Base-by-base conservation (phyloP, 2,329 filamentous ascomycete species). In the Trichoderma semiorbis region DNA sequence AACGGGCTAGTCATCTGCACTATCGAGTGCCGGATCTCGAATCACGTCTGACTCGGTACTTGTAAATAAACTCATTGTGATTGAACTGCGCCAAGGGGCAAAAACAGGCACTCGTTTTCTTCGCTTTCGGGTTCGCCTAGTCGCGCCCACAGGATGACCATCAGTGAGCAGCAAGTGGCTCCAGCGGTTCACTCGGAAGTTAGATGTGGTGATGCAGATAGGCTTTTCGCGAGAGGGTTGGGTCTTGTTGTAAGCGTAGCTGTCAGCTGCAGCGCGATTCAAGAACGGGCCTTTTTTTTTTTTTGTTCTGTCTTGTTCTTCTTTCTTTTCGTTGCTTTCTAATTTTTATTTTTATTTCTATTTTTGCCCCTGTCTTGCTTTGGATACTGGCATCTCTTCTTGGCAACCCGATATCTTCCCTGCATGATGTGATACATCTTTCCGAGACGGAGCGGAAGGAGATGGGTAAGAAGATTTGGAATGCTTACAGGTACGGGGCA, bases 151-250 rank as follows among this genome's bases (percentile, higher is more conserved):
- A 7, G 5, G n/a, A n/a, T 26, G 39, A 61, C 26, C 1, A 18
- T 47, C 7, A 28, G 34, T 24, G 16, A 32, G n/a, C 7, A 14
- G 24, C 16, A n/a, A 12, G 21, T 21, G 34, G 14, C 11, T 18
- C 26, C 50, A 8, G 67, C 67, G 67, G 67, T 69, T 69, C 26
- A 30, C 67, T 60, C 67, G 67, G 39, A 62, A 62, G 57, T 69
- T 14, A 53, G 39, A 69, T 28, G 34, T 61, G 28, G 39, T 28
- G 66, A 69, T 50, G 14, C 30, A 57, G 53, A 61, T 61, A 16
- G 36, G 36, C 28, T 26, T 50, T 34, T 57, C 21, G 32, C 36
- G 12, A 7, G 30, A 34, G 26, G 7, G n/a, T 10, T 39, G 36
- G 39, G 18, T 24, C n/a, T 32, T 7, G 24, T n/a, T 43, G 64